Percentiles rank a stretch among this genome's conserved stretches.
Evolutionary conservation across 75 land plant genomes (phyloP).

Genomic region (Pinus tabuliformis): DNA sequence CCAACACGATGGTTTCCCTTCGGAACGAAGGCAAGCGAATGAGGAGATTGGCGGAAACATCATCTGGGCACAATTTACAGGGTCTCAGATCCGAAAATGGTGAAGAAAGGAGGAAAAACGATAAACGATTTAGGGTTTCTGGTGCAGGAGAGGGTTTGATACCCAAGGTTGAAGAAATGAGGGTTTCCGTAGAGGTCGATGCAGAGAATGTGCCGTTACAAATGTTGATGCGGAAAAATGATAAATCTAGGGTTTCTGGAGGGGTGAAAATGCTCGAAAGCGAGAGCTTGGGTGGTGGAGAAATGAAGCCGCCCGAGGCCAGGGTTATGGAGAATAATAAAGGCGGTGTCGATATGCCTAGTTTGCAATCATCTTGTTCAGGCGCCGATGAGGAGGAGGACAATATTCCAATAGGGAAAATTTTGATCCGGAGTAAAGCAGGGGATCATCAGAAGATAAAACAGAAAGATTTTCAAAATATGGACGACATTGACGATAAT

Average conservation of each 20-base stretch:
- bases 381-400: not conserved
- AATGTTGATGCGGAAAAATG: not conserved
- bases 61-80: not conserved
- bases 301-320: not conserved
- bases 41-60: not conserved
- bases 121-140: too few relatives aligned
- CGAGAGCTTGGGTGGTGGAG: not conserved
- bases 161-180: not conserved
- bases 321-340: not conserved
- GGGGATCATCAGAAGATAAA: not conserved
- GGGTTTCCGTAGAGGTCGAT: not conserved
- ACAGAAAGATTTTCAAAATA: too few relatives aligned
- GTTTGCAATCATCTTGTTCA: not conserved
- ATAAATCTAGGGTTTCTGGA: not conserved
- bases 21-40: not conserved
- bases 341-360: not conserved
- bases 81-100: not conserved
- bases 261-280: not conserved
- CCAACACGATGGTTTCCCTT: constrained; percentile 1
- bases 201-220: not conserved
- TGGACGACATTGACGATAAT: not conserved
- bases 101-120: not conserved
- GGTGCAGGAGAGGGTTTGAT: too few relatives aligned
- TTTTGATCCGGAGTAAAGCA: not conserved
- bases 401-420: not conserved